Evolutionary conservation across 2,329 filamentous ascomycete species (phyloP), one percentile per base, ranked within the genome.

Genomic region (Geosmithia flava): DNA sequence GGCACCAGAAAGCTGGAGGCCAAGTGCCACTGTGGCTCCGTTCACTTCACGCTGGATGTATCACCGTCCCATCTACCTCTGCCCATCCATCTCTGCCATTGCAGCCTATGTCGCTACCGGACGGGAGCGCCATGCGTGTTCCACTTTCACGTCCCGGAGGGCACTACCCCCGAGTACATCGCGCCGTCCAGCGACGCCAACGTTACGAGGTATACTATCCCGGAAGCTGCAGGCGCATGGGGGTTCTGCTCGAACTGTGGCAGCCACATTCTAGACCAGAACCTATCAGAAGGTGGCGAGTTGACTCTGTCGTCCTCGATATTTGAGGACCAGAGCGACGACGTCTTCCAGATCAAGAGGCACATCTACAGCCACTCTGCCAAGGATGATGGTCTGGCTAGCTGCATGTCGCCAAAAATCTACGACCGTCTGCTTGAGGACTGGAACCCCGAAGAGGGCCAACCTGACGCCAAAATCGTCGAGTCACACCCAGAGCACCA

Each of bases 161-260:
- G 60, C 3, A 46, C 68, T 7, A 51, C 53, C 16, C 68, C 66
- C 3, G 57, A 57, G 5, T 73, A 70, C 54, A 57, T 69, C 45
- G 57, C 62, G 1, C 66, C 68, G 1, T 72, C 68, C 0, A 63
- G 58, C 2, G 53, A 60, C 42, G 53, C 51, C 7, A 64, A 60
- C n/a, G 52, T 72, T 49, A 64, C 63, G 2, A 53, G 58, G 7
- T 72, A 70, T 51, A 49, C 55, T n/a, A 56, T 66, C 33, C 47
- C 55, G 3, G 53, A 53, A 2, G 56, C 57, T 11, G 33, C 52
- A 7, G 16, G 16, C 44, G 59, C 60, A 17, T 67, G 65, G 50
- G 61, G 66, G 51, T 73, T 72, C 50, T 74, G 71, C 58, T 62
- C 59, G 13, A 67, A 65, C 0, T 74, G 71, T 48, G 68, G 71